Percentiles rank a stretch among this genome's conserved stretches.
Evolutionary conservation across 2,329 filamentous ascomycete genomes (phyloP).

Genomic region (Ceratocystis cacaofunesta): DNA sequence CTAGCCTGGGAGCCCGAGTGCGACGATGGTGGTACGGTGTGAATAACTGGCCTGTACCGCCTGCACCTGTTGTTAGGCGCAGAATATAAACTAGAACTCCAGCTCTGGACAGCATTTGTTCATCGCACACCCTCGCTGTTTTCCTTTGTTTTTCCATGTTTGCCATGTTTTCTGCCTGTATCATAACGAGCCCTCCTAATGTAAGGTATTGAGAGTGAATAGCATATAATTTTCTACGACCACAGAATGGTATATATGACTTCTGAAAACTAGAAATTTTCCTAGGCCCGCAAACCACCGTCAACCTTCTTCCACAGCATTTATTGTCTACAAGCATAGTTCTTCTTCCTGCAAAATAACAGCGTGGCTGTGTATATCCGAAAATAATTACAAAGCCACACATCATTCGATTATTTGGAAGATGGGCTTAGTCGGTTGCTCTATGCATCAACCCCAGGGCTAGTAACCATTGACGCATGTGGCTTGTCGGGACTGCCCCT

Average conservation of each 20-base stretch:
- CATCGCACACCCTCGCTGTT: neutral
- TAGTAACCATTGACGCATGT: conserved; percentile 23
- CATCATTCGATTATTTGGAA: neutral
- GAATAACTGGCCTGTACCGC: conserved; percentile 72
- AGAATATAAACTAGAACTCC: conserved; percentile 6
- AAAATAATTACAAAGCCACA: neutral
- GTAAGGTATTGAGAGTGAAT: neutral
- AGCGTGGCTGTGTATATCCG: neutral
- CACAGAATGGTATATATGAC: neutral
- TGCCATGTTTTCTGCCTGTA: neutral
- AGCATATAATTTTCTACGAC: neutral
- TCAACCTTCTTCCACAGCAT: neutral
- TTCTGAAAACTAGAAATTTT: neutral
- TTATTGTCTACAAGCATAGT: neutral
- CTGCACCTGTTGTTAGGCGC: conserved; percentile 16
- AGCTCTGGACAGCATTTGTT: neutral
- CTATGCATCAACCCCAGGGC: conserved; percentile 21
- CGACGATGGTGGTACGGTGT: conserved; percentile 91
- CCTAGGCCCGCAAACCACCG: neutral
- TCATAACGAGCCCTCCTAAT: conserved; percentile 1
- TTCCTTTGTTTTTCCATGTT: neutral
- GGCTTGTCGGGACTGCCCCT: conserved; percentile 47
- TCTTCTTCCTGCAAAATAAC: neutral
- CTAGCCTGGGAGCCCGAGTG: conserved; percentile 58
- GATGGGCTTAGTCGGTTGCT: neutral